Evolutionary conservation across 768 basidiomycete genomes (phyloP).

Genomic region (Agaricus subrufescens): DNA sequence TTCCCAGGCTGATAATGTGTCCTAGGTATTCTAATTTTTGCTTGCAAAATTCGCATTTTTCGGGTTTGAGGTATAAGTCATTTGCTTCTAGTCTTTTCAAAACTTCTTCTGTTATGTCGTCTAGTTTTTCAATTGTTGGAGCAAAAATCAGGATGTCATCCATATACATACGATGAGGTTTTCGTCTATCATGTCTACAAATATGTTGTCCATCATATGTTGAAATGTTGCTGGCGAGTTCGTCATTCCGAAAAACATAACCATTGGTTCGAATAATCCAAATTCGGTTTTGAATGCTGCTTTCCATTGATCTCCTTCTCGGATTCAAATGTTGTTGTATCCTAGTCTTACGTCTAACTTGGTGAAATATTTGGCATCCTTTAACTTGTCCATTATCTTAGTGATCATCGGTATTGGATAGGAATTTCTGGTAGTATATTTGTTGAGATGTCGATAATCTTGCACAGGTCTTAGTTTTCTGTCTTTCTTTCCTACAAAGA

Average conservation of each 20-base stretch:
- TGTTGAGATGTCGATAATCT: conserved; percentile 1
- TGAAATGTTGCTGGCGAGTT: neutral
- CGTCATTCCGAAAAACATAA: conserved; percentile 25
- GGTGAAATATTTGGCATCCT: conserved; percentile 1
- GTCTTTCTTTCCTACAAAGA: conserved; percentile 13
- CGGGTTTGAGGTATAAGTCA: too few relatives aligned
- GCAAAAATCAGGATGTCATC: too few relatives aligned
- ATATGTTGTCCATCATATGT: too few relatives aligned
- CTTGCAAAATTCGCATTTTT: too few relatives aligned
- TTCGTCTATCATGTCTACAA: too few relatives aligned
- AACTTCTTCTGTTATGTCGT: too few relatives aligned
- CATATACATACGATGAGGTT: too few relatives aligned
- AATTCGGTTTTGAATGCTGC: conserved; percentile 29
- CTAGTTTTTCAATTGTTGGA: too few relatives aligned
- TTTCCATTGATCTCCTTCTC: conserved; percentile 33
- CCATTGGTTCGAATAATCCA: conserved; percentile 30
- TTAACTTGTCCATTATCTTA: conserved; percentile 1
- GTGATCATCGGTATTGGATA: neutral
- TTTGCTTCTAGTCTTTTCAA: too few relatives aligned
- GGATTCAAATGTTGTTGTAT: conserved; percentile 27
- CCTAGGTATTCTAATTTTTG: too few relatives aligned
- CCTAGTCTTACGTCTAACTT: conserved; percentile 16
- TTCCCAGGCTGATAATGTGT: too few relatives aligned
- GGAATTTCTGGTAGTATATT: neutral
- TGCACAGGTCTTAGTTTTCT: neutral